Conservation (phyloP, 108 stramenopile genomes). For the Fragilaria crotonensis region DNA sequence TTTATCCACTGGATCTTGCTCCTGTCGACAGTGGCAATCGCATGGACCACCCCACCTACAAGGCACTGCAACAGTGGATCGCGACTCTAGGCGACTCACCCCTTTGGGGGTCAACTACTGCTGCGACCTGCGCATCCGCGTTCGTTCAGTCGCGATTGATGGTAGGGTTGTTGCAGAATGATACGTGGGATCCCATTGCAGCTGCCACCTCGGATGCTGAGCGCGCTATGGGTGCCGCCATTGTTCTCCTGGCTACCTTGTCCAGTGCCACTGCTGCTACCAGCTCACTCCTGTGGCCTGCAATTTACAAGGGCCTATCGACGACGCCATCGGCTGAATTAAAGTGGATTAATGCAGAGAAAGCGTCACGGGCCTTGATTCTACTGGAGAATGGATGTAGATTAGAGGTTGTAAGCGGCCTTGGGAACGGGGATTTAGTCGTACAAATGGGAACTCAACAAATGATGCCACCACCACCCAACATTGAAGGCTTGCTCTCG, state of each 20-base stretch:
- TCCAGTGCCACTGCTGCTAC: conserved; percentile 14
- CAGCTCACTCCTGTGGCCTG: conserved; percentile 67
- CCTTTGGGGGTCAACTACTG: conserved; percentile 26
- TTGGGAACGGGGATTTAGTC: conserved; percentile 79
- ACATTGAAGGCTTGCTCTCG: conserved; percentile 58
- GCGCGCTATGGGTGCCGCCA: conserved; percentile 28
- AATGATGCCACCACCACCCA: conserved; percentile 68
- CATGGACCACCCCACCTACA: conserved; percentile 7
- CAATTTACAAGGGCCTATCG: conserved; percentile 65
- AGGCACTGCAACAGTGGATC: conserved; percentile 26
- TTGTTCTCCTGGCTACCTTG: conserved; percentile 29
- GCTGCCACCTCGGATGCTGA: conserved; percentile 17
- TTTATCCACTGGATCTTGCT: conserved; percentile 18
- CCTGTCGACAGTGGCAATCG: not conserved
- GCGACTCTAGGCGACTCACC: conserved; percentile 15
- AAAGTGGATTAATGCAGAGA: conserved; percentile 20
- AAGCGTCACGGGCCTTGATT: conserved; percentile 44
- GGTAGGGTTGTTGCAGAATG: not conserved
- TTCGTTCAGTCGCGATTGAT: conserved; percentile 22
- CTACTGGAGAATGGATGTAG: conserved; percentile 68
- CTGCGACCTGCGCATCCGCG: conserved; percentile 32
- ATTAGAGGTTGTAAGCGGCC: conserved; percentile 48
- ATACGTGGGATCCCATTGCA: conserved; percentile 25
- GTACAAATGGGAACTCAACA: conserved; percentile 34
- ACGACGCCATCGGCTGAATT: conserved; percentile 17